Evolutionary conservation across 2,329 filamentous ascomycete species (phyloP).

Genomic region (Fusarium equiseti): DNA sequence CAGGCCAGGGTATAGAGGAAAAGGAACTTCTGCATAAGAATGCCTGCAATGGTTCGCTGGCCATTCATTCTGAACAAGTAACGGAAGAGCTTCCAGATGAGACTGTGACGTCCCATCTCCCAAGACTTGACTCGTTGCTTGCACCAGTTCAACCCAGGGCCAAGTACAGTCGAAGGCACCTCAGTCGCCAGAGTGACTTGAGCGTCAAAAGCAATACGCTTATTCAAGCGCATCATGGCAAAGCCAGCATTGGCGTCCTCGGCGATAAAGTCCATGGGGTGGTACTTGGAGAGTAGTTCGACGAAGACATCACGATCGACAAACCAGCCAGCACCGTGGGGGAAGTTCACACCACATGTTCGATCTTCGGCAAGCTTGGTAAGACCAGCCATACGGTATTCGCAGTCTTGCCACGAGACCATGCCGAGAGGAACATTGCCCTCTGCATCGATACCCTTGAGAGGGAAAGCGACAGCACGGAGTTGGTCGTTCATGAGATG

Average conservation of each 20-base stretch:
- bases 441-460: constrained; percentile 1
- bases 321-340: constrained; percentile 6
- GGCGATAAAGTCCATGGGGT: constrained; percentile 9
- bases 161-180: constrained; percentile 13
- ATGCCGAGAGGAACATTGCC: background rate
- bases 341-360: constrained; percentile 4
- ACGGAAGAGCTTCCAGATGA: constrained; percentile 14
- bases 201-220: constrained; percentile 1
- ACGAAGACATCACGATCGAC: constrained; percentile 8
- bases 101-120: constrained; percentile 35
- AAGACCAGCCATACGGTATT: constrained; percentile 4
- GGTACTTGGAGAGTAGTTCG: constrained; percentile 1
- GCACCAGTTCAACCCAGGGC: constrained; percentile 34
- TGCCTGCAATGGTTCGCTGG: background rate
- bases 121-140: constrained; percentile 38
- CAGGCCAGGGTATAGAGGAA: background rate
- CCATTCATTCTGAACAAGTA: constrained; percentile 10
- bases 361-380: constrained; percentile 11
- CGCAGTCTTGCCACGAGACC: constrained; percentile 12
- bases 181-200: constrained; percentile 3
- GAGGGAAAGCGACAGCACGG: background rate
- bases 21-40: constrained; percentile 4
- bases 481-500: constrained; percentile 1
- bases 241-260: constrained; percentile 10
- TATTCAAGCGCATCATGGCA: constrained; percentile 8